Base-by-base conservation (phyloP, 352 stramenopile species). In the Globisporangium alternatum region DNA sequence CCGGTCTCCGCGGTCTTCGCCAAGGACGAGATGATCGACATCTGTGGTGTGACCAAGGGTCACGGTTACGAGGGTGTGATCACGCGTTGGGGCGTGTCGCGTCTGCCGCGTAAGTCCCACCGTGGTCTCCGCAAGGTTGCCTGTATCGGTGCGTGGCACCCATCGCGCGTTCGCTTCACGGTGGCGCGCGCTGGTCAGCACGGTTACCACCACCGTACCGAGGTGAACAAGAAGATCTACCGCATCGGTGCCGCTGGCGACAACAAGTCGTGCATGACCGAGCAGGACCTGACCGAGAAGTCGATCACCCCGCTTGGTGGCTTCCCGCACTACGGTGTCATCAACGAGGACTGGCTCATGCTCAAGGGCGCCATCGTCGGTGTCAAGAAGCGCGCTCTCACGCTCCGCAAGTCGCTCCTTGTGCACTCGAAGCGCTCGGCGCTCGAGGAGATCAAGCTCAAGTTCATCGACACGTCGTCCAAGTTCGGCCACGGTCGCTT, bases 151-250 rank as follows among this genome's bases (percentile, higher is more conserved):
- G 97, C 98, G 58, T 99, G 98, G 98, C 98, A 99, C 86, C 98
- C 98, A 81, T 93, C 97, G 75, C 97, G 98, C 87, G 97, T 99
- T 61, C 94, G 90, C 67, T 98, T 95, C 76, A 99, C 96, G 70
- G 97, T 99, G 58, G 91, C 98, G 64, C 97, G 98, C 86, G 97
- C 98, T 67, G 98, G 98, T 98, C 98, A 99, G 83, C 92, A 99
- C 82, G 98, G 98, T 81, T 99, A 99, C 93, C 98, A 99, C 85
- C 98, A 99, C 91, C 96, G 98, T 93, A 99, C 98, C 56, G 98
- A 99, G 89, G 97, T 99, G 72, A 99, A 99, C 97, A 99, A 99
- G 90, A 99, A 99, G 93, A 98, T 99, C 67, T 99, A 99, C 94
- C 96, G 97, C 65, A 94, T 99, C 56, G 98, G 98, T 81, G 88